Base-by-base conservation (phyloP, 148 eudicot genomes). In the Dianthus caryophyllus region DNA sequence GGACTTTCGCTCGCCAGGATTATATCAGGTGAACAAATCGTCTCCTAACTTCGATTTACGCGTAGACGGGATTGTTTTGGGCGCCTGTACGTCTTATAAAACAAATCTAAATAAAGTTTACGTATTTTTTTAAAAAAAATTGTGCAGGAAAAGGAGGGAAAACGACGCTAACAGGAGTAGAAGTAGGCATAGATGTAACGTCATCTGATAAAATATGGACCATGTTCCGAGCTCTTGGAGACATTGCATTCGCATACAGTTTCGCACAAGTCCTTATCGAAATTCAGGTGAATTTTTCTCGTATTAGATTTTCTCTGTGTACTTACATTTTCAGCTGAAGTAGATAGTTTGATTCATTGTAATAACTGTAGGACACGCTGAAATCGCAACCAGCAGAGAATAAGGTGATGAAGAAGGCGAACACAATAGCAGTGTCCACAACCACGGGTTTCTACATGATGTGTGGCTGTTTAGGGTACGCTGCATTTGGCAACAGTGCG, bases 381-480 rank as follows among this genome's bases (percentile, higher is more conserved):
- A 79, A 71, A 71, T 80, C 86, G 17, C 24, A 77, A 29, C 83
- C 87, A 41, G 78, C 96, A 4, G 96, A 88, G 68, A 84, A 85
- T 59, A 79, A 84, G 76, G 87, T 80, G 73, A 88, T 88, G 96
- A 88, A 82, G 75, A 84, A 77, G 76, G 96, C 90, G 0, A 85
- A 80, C 57, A 20, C 59, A 9, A 67, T 84, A 18, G 84, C 72
- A 17, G 73, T 88, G 53, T 47, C 68, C n/a, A 78, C 82, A 9
- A 84, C 96, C 26, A 84, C 96, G 4, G 27, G 60, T 26, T 85
- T 88, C 64, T 88, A 85, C 56, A 80, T 84, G 79, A 64, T 85
- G 85, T 88, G 96, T 72, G 96, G 90, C 6, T 81, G 83, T 73
- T 79, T 88, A n/a, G 96, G 96, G 13, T 88, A 86, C 57, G 96